phyloP scores from a whole-genome alignment of 805 yeast species.

The Schwanniomyces sp. region DNA sequence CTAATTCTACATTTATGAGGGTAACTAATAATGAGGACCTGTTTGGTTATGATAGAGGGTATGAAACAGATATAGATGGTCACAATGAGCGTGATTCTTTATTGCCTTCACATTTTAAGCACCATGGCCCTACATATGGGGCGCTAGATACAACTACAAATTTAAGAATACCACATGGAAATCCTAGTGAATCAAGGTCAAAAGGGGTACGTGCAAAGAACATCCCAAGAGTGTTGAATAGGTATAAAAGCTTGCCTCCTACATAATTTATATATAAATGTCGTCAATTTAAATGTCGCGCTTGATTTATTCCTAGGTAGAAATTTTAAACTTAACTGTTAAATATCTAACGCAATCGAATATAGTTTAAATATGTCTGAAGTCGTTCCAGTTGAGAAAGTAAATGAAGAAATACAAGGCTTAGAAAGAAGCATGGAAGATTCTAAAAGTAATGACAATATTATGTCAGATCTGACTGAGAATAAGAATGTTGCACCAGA shows the following conservation, averaged over 20 bases:
- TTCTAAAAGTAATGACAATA: background rate
- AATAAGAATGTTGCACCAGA: conserved; percentile 5
- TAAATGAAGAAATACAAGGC: conserved; percentile 7
- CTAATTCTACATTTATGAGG: conserved; percentile 26
- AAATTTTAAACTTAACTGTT: background rate
- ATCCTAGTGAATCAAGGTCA: conserved; percentile 13
- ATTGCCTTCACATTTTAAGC: conserved; percentile 20
- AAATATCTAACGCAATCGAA: background rate
- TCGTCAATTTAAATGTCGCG: background rate
- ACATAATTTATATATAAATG: background rate
- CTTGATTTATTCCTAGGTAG: background rate
- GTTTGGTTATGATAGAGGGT: conserved; percentile 32
- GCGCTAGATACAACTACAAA: conserved; percentile 5
- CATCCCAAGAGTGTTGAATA: conserved; percentile 17
- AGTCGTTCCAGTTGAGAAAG: conserved; percentile 24
- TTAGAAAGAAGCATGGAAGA: background rate
- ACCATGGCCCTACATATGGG: conserved; percentile 17
- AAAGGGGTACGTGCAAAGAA: conserved; percentile 21
- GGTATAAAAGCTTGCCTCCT: conserved; percentile 17
- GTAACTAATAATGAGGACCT: conserved; percentile 33
- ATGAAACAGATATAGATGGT: conserved; percentile 44
- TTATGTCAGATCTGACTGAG: background rate
- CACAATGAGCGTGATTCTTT: conserved; percentile 31
- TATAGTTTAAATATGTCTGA: conserved; percentile 26
- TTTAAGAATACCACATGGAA: background rate